Evolutionary conservation across 192 early-diverging fungal species (phyloP), one percentile per base, ranked within the genome.

Genomic region (Backusella luteola): DNA sequence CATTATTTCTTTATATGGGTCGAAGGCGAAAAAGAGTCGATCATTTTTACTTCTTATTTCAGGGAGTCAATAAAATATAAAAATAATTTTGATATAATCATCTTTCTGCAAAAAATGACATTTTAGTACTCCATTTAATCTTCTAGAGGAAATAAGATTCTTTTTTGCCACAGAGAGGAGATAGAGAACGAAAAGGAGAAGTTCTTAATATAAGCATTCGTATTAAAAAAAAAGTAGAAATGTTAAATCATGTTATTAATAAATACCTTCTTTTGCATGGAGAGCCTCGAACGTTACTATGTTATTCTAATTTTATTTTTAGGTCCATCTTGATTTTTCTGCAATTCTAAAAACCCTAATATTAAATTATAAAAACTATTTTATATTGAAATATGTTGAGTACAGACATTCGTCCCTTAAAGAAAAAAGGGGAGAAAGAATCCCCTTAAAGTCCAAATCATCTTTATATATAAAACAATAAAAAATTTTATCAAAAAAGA

Each of bases 361-460:
- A 63, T 63, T 63, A 29, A 63, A 63, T 63, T 26, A 63, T 63
- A 63, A 63, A 63, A 29, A 63, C 38, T 29, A 11, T 63, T 63
- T 63, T 63, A 26, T 63, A 63, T 63, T 63, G 56, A 63, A 63
- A 63, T 63, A 63, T 63, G 56, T 63, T 29, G 26, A 63, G 56
- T 63, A 63, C 56, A 63, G 56, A 63, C 56, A 63, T 12, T 26
- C 29, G 21, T 63, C 56, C 56, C 56, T 23, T 26, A 11, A n/a
- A 29, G 12, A 11, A 29, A 63, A 63, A 23, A 23, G 23, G 21
- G 9, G 2, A 12, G n/a, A 63, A 12, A 63, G 38, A 39, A 12
- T 11, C 56, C 26, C 56, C 56, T 63, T 26, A 63, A 63, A 63
- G 14, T 29, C 14, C 29, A 29, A 63, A 63, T 63, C 12, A 63